These are phyloP conservation scores for Mycena galopus DNA, from an alignment of 768 basidiomycete genomes.

Conservation along the genomic window DNA sequence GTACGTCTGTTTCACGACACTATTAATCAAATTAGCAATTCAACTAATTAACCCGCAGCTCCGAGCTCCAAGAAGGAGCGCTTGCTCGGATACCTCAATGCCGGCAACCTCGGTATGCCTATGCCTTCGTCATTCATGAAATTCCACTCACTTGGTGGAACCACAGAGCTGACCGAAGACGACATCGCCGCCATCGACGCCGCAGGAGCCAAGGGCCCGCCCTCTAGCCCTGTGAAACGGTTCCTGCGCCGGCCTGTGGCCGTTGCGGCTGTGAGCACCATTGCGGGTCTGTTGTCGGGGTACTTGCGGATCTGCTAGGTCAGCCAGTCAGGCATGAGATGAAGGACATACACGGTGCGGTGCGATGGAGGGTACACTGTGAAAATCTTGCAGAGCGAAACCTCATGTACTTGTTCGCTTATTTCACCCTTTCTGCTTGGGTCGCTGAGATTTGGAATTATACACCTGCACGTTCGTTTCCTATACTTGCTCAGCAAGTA, in stretches of 20 bases:
- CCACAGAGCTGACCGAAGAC: conserved; percentile 47
- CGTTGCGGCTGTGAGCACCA: not conserved
- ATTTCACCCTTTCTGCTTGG: no score
- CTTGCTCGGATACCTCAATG: conserved; percentile 32
- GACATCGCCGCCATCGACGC: conserved; percentile 61
- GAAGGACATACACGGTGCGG: not conserved
- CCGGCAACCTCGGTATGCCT: conserved; percentile 30
- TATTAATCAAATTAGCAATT: no score
- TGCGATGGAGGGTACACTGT: not conserved
- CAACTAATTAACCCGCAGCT: conserved; percentile 23
- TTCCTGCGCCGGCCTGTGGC: not conserved
- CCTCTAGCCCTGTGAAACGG: not conserved
- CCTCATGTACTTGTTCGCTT: no score
- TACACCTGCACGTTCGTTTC: no score
- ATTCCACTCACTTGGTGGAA: no score
- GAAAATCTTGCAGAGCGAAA: no score
- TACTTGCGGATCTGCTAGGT: conserved; percentile 1
- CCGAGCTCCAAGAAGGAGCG: conserved; percentile 36
- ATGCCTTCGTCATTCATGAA: no score
- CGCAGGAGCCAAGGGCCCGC: conserved; percentile 56
- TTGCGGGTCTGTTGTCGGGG: not conserved
- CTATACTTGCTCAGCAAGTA: no score
- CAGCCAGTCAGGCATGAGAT: no score
- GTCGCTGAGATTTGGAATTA: no score
- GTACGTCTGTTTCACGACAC: conserved; percentile 44